phyloP scores from a whole-genome alignment of 148 eudicot genomes.

The Silene uniflora region DNA sequence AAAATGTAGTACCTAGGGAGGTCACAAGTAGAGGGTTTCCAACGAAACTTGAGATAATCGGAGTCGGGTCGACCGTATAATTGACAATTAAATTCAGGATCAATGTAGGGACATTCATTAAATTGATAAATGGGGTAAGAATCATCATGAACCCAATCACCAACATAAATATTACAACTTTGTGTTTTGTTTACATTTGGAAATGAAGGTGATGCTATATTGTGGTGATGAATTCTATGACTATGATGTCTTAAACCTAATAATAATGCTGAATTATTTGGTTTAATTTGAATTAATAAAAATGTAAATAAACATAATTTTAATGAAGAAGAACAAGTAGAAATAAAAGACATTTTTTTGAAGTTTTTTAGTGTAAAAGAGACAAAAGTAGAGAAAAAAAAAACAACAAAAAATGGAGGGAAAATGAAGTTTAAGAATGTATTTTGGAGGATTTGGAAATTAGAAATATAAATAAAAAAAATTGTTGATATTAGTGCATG shows the following conservation, averaged over 20 bases:
- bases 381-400: no score
- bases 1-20: slow-evolving; percentile 55
- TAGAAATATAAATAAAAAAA: no score
- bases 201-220: slow-evolving; percentile 2
- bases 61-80: slow-evolving; percentile 81
- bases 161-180: slow-evolving; percentile 58
- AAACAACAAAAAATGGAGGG: slow-evolving; percentile 4
- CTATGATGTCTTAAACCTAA: slow-evolving; percentile 29
- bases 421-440: slow-evolving; percentile 12
- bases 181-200: slow-evolving; percentile 42
- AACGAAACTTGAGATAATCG: slow-evolving; percentile 71
- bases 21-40: slow-evolving; percentile 77
- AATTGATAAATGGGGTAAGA: slow-evolving; percentile 61
- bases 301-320: slow-evolving; percentile 5
- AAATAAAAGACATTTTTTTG: slow-evolving; percentile 19
- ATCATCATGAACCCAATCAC: slow-evolving; percentile 70
- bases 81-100: slow-evolving; percentile 75
- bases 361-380: slow-evolving; percentile 8
- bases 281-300: slow-evolving; percentile 8
- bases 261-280: slow-evolving; percentile 23
- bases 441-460: neutral
- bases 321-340: neutral
- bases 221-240: slow-evolving; percentile 25
- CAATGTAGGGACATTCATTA: slow-evolving; percentile 60
- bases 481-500: slow-evolving; percentile 8